Evolutionary conservation across 345 rosid genomes (phyloP), one percentile per base, ranked within the genome.

Genomic region (Salix udensis): DNA sequence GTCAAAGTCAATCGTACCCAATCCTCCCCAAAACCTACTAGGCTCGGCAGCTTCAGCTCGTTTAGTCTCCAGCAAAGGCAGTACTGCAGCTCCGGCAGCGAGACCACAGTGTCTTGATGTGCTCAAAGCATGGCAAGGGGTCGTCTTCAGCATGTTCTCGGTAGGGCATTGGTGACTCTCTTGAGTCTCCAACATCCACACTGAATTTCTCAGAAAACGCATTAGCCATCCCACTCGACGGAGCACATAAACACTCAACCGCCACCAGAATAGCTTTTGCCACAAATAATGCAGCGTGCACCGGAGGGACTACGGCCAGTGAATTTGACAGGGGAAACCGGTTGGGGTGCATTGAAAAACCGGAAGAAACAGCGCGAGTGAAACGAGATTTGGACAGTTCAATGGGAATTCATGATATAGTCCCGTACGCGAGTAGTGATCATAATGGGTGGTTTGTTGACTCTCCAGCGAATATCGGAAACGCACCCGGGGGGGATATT

Each of bases 61-160:
- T 4, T 5, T 36, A 11, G 36, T 40, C 50, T 11, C 31, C 71
- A 12, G 10, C 71, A 13, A 40, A 68, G 40, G 28, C 2, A n/a
- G 48, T 4, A 31, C 34, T 23, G 64, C 30, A 44, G 13, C 44
- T 39, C 72, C 19, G 39, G 18, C 7, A 68, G 52, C 65, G 8
- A 74, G 87, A 65, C 81, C 86, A 4, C 85, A 67, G 67, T 87
- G 90, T 62, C 90, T 87, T 11, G 90, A 87, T 78, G 81, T 87
- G 0, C 82, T 85, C 48, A 85, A 76, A 77, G 87, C 82, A 2
- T 82, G 87, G 87, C 87, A 81, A 68, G 79, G 85, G 10, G 76
- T 84, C 0, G 84, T 84, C 7, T 70, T 80, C 36, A 80, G 84
- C 7, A 73, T 81, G 83, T 83, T 86, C 26, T 46, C 40, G 2